Evolutionary conservation across 73 alveolate genomes (phyloP).

Genomic region (Blepharisma stoltei): DNA sequence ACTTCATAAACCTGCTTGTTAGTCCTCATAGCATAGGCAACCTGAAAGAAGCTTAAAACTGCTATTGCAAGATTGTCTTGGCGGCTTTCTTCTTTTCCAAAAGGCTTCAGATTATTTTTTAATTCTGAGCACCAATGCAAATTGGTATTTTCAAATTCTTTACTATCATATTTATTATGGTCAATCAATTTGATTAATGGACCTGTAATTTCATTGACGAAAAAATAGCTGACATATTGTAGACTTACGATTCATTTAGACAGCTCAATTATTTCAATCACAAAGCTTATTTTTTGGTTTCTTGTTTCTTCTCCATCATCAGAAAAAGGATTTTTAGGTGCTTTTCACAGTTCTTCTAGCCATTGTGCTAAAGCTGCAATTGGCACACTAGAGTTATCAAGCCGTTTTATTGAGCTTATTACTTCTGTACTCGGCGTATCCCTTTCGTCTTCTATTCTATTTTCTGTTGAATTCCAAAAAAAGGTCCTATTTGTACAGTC

Average conservation of each 20-base stretch:
- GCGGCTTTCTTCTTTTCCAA: no score
- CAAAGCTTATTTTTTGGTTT: not conserved
- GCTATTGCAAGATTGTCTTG: no score
- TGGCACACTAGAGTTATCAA: not conserved
- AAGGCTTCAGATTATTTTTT: no score
- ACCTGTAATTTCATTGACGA: not conserved
- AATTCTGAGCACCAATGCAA: no score
- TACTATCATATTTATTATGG: no score
- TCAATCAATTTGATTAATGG: not conserved
- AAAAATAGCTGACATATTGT: not conserved
- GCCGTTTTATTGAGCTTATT: not conserved
- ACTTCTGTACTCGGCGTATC: not conserved
- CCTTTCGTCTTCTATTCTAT: not conserved
- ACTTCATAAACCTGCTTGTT: no score
- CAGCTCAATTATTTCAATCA: not conserved
- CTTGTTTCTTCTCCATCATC: not conserved
- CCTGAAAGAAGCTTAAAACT: no score
- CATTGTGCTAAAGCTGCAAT: not conserved
- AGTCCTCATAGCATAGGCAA: no score
- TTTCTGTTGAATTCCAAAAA: conserved; percentile 1
- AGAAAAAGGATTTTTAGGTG: not conserved
- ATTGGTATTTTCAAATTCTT: no score
- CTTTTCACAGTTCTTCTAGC: not conserved
- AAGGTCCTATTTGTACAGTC: not conserved
- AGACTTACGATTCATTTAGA: not conserved